Evolutionary conservation across 805 yeast species (phyloP).

Genomic region (Dipodascopsis uninucleata): DNA sequence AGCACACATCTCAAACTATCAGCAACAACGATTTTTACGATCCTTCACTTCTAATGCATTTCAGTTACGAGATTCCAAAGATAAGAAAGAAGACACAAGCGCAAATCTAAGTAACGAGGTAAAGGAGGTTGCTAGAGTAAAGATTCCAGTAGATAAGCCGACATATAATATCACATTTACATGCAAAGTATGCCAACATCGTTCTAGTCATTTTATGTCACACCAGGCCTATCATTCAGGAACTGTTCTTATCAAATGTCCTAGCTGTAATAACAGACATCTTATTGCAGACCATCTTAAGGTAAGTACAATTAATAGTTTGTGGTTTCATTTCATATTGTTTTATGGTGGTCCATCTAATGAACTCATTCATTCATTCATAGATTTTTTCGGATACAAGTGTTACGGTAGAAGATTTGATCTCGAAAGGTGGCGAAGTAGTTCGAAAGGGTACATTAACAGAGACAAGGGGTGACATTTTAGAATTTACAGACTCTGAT

Average conservation of each 20-base stretch:
- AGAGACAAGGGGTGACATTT: conserved; percentile 15
- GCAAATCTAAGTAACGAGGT: too few species aligned
- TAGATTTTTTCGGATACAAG: conserved; percentile 19
- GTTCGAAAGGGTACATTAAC: conserved; percentile 10
- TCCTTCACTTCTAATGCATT: too few species aligned
- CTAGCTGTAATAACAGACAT: conserved; percentile 84
- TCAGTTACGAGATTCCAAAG: too few species aligned
- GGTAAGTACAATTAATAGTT: conserved; percentile 33
- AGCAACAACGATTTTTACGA: too few species aligned
- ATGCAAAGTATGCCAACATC: conserved; percentile 76
- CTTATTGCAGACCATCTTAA: conserved; percentile 83
- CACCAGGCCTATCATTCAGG: conserved; percentile 88
- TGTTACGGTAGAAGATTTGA: conserved; percentile 19
- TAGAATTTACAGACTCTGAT: conserved; percentile 13
- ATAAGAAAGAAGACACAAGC: too few species aligned
- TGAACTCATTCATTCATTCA: neutral
- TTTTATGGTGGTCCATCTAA: neutral
- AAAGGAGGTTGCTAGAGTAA: conserved; percentile 10
- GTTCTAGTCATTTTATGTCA: conserved; percentile 87
- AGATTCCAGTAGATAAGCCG: conserved; percentile 56
- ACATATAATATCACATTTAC: conserved; percentile 86
- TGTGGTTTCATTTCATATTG: neutral
- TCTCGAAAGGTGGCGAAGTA: conserved; percentile 12
- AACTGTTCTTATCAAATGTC: conserved; percentile 85
- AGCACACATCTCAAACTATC: too few species aligned